Evolutionary conservation across 139 green algal genomes (phyloP), one percentile per base, ranked within the genome.

Genomic region (Chlamydomonas sphaeroides): DNA sequence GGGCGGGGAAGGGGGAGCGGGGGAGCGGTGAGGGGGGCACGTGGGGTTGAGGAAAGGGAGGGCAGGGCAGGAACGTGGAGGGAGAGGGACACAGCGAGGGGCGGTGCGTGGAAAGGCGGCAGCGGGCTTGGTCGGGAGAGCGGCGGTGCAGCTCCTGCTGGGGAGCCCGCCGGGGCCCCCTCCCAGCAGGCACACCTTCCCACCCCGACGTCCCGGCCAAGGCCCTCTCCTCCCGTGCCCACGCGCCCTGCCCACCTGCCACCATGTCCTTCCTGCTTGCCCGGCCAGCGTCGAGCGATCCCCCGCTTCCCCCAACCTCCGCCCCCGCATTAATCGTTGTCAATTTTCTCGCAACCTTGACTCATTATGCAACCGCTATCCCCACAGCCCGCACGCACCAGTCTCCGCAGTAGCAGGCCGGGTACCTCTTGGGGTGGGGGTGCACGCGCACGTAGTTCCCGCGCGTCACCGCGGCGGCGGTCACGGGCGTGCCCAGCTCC

Each of bases 341-440:
- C n/a, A n/a, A n/a, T n/a, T n/a, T n/a, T n/a, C n/a, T n/a, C n/a
- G n/a, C n/a, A n/a, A n/a, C n/a, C n/a, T n/a, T n/a, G n/a, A n/a
- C n/a, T n/a, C n/a, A n/a, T n/a, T n/a, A n/a, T n/a, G n/a, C n/a
- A n/a, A n/a, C n/a, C n/a, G n/a, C n/a, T n/a, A n/a, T n/a, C n/a
- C n/a, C n/a, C n/a, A n/a, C 49, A 20, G 18, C 49, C 6, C n/a
- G 48, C 48, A 39, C 66, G 21, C 57, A 80, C 83, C 83, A 83
- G 73, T 84, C 83, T 0, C 26, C 66, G 15, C n/a, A 45, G 73
- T 78, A 57, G 66, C 83, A 87, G 25, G 67, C 42, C 11, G 83
- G 57, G 75, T 71, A 88, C 66, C 83, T 67, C 59, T 88, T 88
- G 42, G 83, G 83, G 6, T 51, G 35, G 3, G 83, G 75, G 57